A percentile compares a stretch with the other conserved stretches of the same genome.
Conservation (phyloP, 192 early-diverging fungal genomes). For the Entrophospora sp. region DNA sequence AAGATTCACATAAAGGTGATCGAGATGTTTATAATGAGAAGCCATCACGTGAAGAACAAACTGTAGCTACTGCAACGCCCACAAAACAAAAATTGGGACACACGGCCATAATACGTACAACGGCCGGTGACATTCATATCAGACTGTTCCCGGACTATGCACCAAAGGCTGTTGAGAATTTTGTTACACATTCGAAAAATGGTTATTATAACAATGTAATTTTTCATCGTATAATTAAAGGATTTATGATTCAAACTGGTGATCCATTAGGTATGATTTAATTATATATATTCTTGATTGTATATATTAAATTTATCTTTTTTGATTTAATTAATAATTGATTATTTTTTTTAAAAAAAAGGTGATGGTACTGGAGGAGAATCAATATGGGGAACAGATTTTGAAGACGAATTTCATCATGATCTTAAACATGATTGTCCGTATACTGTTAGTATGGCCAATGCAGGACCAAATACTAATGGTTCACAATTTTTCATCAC, state of each 20-base stretch:
- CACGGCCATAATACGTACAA: constrained; percentile 78
- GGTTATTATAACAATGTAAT: constrained; percentile 89
- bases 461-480: constrained; percentile 82
- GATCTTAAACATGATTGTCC: constrained; percentile 78
- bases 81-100: constrained; percentile 57
- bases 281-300: too few relatives aligned
- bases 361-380: constrained; percentile 95
- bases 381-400: constrained; percentile 81
- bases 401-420: constrained; percentile 87
- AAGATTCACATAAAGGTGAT: constrained; percentile 44
- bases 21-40: constrained; percentile 98
- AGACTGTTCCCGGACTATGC: constrained; percentile 84
- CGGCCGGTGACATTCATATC: constrained; percentile 85
- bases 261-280: constrained; percentile 54
- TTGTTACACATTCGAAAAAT: constrained; percentile 74
- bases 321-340: background rate
- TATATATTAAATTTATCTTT: too few relatives aligned
- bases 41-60: constrained; percentile 91
- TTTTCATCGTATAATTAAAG: constrained; percentile 95
- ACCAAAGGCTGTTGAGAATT: constrained; percentile 92
- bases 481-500: constrained; percentile 97
- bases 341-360: background rate
- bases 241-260: constrained; percentile 97
- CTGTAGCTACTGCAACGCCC: constrained; percentile 61
- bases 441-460: constrained; percentile 94